Evolutionary conservation across 2,329 filamentous ascomycete species (phyloP), one percentile per base, ranked within the genome.

Genomic region (Colletotrichum chrysophilum): DNA sequence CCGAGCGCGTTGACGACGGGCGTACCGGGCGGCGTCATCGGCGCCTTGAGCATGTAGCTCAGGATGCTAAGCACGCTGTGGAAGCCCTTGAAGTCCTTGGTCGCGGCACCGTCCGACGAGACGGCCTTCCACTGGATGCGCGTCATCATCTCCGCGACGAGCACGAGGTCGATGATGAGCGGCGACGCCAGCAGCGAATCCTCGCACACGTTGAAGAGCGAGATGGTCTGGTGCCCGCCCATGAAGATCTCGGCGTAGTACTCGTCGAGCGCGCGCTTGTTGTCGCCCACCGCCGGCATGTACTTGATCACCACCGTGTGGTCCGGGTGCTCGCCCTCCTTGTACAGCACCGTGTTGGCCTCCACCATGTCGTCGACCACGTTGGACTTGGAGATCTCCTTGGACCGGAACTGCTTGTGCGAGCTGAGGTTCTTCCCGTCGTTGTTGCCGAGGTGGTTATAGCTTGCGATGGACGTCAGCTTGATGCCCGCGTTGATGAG

Each of bases 301-400:
- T 99, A 99, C 92, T 99, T 99, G 93, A 99, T 99, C 80, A 99
- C 97, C 76, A 99, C 97, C 76, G 95, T 97, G 89, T 99, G 97
- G 85, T 99, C 96, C 3, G 97, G 97, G 86, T 98, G 96, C 88
- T 99, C 97, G 80, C 93, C 96, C 82, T 95, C 89, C 86, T 94
- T 92, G 90, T 99, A 99, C 72, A 99, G 91, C 66, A 98, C 93
- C 66, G 87, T 89, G 89, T 99, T 99, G 82, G 97, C 96, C 82
- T 95, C 96, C 76, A 99, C 97, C 97, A 99, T 99, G 89, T 99
- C 97, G 84, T 99, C 97, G 71, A 99, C 97, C 14, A 99, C 97
- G 84, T 98, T 99, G 82, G 95, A 98, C 91, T 99, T 99, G 87
- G 95, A 98, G 80, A 99, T 99, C 88, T 99, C 97, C 92, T 99